phyloP scores from a whole-genome alignment of 2,329 filamentous ascomycete genomes.

The Fusarium brachygibbosum region DNA sequence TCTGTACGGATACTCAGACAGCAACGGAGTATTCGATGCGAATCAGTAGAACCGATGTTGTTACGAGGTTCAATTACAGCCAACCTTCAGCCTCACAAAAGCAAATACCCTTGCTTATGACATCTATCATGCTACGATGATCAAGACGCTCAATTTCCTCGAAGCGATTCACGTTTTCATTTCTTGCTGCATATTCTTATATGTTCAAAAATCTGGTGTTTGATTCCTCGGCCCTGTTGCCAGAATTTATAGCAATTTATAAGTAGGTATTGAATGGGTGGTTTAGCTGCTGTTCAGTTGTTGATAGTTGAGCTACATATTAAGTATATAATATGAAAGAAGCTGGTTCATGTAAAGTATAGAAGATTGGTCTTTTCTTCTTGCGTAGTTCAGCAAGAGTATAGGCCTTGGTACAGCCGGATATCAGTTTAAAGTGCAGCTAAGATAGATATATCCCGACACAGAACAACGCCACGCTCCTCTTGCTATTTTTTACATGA shows the following conservation, averaged over 20 bases:
- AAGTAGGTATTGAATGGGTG: background rate
- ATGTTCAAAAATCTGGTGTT: background rate
- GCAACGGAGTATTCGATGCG: background rate
- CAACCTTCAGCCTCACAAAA: background rate
- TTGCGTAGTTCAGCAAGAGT: background rate
- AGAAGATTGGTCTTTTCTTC: background rate
- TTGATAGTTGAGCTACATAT: background rate
- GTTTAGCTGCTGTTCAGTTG: background rate
- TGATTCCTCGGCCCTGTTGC: too few species aligned
- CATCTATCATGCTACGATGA: background rate
- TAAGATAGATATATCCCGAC: too few species aligned
- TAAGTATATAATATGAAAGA: background rate
- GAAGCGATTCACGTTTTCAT: background rate
- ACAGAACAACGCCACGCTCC: background rate
- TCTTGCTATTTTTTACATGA: too few species aligned
- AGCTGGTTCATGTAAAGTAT: too few species aligned
- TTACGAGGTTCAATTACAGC: background rate
- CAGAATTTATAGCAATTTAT: background rate
- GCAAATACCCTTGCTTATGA: background rate
- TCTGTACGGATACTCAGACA: background rate
- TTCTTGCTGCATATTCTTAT: background rate
- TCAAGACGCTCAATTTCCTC: background rate
- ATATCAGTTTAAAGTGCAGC: too few species aligned
- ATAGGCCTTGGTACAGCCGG: background rate
- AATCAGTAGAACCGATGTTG: background rate